A percentile compares a stretch with the other conserved stretches of the same genome.
phyloP scores from a whole-genome alignment of 257 asterid species.

The Gentiana macrophylla region DNA sequence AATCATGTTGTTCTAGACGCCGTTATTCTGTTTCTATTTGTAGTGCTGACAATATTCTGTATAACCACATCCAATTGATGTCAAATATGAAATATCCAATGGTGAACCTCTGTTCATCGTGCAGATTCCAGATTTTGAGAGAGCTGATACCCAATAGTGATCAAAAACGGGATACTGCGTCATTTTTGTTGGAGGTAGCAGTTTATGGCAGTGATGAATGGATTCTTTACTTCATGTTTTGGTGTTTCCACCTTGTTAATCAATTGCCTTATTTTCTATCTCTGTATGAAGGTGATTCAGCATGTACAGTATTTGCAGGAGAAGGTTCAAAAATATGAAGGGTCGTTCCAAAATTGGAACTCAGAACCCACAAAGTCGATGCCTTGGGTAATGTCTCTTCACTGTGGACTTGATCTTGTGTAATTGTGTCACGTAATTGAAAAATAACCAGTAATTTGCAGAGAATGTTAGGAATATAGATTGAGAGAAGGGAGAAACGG shows the following conservation, averaged over 20 bases:
- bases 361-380: constrained; percentile 84
- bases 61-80: no score
- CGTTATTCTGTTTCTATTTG: no score
- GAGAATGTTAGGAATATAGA: no score
- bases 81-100: background rate
- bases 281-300: constrained; percentile 63
- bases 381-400: constrained; percentile 73
- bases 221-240: background rate
- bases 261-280: constrained; percentile 15
- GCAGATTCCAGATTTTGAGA: constrained; percentile 82
- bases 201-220: no score
- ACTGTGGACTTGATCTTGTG: no score
- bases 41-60: no score
- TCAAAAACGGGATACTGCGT: constrained; percentile 90
- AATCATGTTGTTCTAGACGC: no score
- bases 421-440: no score
- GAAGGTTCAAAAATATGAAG: constrained; percentile 72
- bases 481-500: no score
- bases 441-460: no score
- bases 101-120: constrained; percentile 3
- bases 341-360: constrained; percentile 70
- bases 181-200: constrained; percentile 71
- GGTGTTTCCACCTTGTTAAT: constrained; percentile 4
- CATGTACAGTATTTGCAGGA: constrained; percentile 77
- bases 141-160: constrained; percentile 76